These are phyloP conservation scores for Platismatia glauca DNA, from an alignment of 495 filamentous ascomycete genomes.

Conservation along the genomic window DNA sequence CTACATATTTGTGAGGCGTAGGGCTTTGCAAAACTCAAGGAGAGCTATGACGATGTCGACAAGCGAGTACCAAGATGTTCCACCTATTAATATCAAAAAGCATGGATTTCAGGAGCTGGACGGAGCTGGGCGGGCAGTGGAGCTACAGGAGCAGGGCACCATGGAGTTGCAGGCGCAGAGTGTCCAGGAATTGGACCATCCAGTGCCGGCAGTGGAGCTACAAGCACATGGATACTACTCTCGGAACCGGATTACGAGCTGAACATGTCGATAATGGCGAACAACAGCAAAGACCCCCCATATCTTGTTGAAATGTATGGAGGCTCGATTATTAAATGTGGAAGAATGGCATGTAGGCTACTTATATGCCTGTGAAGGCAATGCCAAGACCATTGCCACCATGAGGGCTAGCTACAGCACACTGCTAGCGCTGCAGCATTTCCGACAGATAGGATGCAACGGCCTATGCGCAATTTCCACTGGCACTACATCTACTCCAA, in stretches of 20 bases:
- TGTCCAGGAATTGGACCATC: not conserved
- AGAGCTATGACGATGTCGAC: not conserved
- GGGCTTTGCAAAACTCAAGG: not conserved
- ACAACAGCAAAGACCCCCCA: not conserved
- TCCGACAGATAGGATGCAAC: too few species aligned
- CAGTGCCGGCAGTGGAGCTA: not conserved
- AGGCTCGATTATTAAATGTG: too few species aligned
- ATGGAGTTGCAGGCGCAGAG: not conserved
- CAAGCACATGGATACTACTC: not conserved
- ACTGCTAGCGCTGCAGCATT: too few species aligned
- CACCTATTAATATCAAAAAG: not conserved
- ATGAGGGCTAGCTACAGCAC: too few species aligned
- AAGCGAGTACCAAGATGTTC: not conserved
- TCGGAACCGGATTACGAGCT: not conserved
- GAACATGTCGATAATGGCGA: not conserved
- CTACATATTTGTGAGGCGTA: conserved; percentile 5
- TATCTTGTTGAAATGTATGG: not conserved
- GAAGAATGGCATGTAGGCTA: too few species aligned
- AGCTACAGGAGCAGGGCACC: not conserved
- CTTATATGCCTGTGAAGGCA: too few species aligned
- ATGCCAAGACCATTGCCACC: too few species aligned
- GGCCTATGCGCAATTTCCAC: too few species aligned
- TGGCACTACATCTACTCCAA: too few species aligned
- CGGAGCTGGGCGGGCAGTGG: not conserved
- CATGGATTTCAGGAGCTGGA: not conserved